phyloP scores from a whole-genome alignment of 1,284 basidiomycete species.

The Vanrija humicola region DNA sequence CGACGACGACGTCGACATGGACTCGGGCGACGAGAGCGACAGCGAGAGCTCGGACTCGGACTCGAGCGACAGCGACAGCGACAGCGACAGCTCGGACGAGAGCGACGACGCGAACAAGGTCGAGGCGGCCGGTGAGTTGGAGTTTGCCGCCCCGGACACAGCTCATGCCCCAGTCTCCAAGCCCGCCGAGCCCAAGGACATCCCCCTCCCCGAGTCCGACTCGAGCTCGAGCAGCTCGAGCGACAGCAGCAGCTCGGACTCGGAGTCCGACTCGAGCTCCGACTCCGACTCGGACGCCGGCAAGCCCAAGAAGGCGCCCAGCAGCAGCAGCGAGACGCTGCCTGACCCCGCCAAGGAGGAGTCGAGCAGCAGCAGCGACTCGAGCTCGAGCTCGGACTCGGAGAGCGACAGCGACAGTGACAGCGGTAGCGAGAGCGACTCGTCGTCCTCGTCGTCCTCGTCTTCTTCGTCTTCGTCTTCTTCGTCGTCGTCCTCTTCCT shows the following conservation, averaged over 20 bases:
- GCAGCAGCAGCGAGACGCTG: conserved; percentile 8
- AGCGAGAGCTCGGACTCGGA: conserved; percentile 14
- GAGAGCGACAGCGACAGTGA: conserved; percentile 8
- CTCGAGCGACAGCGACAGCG: conserved; percentile 13
- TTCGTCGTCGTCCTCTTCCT: conserved; percentile 36
- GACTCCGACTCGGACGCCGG: conserved; percentile 46
- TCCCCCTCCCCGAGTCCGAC: conserved; percentile 10
- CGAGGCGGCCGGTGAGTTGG: too few species aligned
- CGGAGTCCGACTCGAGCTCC: conserved; percentile 9
- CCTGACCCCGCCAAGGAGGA: conserved; percentile 10
- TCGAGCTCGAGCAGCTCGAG: conserved; percentile 20
- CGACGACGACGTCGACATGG: conserved; percentile 23
- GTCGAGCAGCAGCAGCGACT: conserved; percentile 4
- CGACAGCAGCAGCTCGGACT: conserved; percentile 11
- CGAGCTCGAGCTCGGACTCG: conserved; percentile 12
- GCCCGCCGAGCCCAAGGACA: conserved; percentile 1
- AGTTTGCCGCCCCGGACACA: too few species aligned
- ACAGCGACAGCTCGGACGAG: background rate
- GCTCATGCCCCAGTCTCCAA: background rate
- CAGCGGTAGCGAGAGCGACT: conserved; percentile 13
- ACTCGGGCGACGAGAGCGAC: background rate
- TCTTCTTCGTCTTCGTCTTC: conserved; percentile 18
- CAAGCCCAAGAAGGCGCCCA: conserved; percentile 54
- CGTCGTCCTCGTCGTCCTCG: conserved; percentile 7
- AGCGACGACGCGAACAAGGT: background rate